Evolutionary conservation across 2,329 filamentous ascomycete genomes (phyloP).

Genomic region (Diaporthe vexans): DNA sequence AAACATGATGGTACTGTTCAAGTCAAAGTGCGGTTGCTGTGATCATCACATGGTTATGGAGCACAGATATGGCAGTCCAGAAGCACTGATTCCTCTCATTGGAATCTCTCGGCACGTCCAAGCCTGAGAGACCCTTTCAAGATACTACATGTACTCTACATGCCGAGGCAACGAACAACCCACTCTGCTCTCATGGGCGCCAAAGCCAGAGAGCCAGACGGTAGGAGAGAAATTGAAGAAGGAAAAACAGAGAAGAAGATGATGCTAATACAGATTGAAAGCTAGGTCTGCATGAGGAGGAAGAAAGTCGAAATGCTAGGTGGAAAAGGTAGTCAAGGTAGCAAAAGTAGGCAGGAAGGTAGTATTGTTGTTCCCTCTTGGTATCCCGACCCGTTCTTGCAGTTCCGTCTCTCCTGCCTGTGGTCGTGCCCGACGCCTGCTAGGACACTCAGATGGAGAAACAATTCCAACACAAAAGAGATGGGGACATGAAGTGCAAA

Average conservation of each 20-base stretch:
- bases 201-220: not conserved
- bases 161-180: not conserved
- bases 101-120: not conserved
- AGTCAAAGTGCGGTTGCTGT: not conserved
- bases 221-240: not conserved
- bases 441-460: conserved; percentile 21
- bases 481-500: conserved; percentile 23
- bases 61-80: not conserved
- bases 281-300: conserved; percentile 12
- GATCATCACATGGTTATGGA: not conserved
- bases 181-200: not conserved
- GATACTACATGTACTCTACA: not conserved
- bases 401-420: conserved; percentile 40
- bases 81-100: not conserved
- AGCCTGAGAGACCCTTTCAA: not conserved
- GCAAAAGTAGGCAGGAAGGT: not conserved
- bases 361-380: conserved; percentile 4
- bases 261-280: conserved; percentile 12
- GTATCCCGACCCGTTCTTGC: conserved; percentile 17
- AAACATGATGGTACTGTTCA: not conserved
- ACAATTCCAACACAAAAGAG: conserved; percentile 33
- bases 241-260: not conserved
- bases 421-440: conserved; percentile 15
- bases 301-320: not conserved
- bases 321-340: not conserved